Conservation (phyloP, 768 basidiomycete species). For the Strobilomyces confusus region DNA sequence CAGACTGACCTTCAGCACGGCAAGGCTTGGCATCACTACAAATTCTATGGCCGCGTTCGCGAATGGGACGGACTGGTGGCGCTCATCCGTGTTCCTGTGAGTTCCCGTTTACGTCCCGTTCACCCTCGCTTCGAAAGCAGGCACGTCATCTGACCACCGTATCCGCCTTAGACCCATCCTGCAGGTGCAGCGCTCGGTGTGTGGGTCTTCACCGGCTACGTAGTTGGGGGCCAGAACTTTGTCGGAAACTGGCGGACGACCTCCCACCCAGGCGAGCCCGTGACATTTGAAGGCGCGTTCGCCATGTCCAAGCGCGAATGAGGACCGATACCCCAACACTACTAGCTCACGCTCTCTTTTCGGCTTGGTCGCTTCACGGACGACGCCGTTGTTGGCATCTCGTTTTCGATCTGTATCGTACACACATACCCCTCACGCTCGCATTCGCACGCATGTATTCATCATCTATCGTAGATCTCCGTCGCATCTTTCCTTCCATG, state of each 20-base stretch:
- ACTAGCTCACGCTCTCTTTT: not conserved
- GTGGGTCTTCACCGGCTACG: constrained; percentile 65
- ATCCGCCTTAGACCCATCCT: constrained; percentile 6
- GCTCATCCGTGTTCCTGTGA: constrained; percentile 41
- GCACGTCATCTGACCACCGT: constrained; percentile 4
- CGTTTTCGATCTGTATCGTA: constrained; percentile 8
- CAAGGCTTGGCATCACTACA: constrained; percentile 45
- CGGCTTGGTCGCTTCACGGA: constrained; percentile 4
- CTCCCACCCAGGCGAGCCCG: constrained; percentile 29
- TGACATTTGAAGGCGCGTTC: constrained; percentile 62
- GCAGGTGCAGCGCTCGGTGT: constrained; percentile 11
- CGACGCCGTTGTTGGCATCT: constrained; percentile 4
- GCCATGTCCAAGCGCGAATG: constrained; percentile 49
- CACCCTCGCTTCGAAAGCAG: not conserved
- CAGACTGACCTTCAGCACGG: constrained; percentile 49
- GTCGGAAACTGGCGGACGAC: constrained; percentile 68
- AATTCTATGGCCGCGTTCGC: constrained; percentile 51
- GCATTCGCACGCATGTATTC: constrained; percentile 2
- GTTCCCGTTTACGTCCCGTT: constrained; percentile 4
- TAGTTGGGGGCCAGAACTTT: constrained; percentile 60
- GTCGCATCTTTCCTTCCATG: not conserved
- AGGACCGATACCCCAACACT: not conserved
- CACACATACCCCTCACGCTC: not conserved
- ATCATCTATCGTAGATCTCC: not conserved
- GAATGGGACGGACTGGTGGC: constrained; percentile 59